Percentiles rank a stretch among this genome's conserved stretches.
Evolutionary conservation across 176 grass and related monocot species (phyloP).

Genomic region (Tillandsia leiboldiana): DNA sequence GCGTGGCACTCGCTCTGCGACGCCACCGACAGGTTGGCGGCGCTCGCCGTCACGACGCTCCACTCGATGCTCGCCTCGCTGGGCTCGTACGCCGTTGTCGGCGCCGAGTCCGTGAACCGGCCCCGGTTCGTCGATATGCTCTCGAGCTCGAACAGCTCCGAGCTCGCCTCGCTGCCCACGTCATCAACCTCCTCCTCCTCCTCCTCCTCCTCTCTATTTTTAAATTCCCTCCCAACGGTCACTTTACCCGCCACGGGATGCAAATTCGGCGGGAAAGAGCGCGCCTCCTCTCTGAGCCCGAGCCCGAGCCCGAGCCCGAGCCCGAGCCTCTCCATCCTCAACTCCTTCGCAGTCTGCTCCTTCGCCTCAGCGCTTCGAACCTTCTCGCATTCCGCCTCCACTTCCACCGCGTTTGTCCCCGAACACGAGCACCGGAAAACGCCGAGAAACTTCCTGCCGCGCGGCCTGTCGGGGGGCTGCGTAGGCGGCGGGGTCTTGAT

Average conservation of each 20-base stretch:
- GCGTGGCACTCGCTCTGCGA: conserved; percentile 27
- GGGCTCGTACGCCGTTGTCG: conserved; percentile 39
- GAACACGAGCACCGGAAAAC: conserved; percentile 44
- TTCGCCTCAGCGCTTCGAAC: not conserved
- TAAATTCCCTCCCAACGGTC: conserved; percentile 16
- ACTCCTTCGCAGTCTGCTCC: conserved; percentile 22
- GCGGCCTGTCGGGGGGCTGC: not conserved
- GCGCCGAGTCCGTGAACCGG: conserved; percentile 17
- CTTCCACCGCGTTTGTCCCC: conserved; percentile 33
- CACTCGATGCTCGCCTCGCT: conserved; percentile 85
- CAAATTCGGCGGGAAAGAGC: conserved; percentile 18
- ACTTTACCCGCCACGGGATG: conserved; percentile 26
- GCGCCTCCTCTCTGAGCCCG: conserved; percentile 7
- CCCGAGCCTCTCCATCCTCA: not conserved
- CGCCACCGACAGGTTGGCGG: conserved; percentile 34
- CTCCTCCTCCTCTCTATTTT: not conserved
- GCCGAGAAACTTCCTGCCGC: conserved; percentile 28
- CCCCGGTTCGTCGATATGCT: conserved; percentile 51
- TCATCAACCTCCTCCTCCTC: conserved; percentile 11
- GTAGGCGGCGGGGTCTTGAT: conserved; percentile 1
- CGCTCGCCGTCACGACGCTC: conserved; percentile 63
- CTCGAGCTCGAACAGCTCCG: conserved; percentile 97
- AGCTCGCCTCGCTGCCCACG: conserved; percentile 76
- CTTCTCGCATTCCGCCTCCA: not conserved
- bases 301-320: not conserved